These are phyloP conservation scores for Emmonsiellopsis sp. DNA, from an alignment of 2,329 filamentous ascomycete species.

Conservation along the genomic window DNA sequence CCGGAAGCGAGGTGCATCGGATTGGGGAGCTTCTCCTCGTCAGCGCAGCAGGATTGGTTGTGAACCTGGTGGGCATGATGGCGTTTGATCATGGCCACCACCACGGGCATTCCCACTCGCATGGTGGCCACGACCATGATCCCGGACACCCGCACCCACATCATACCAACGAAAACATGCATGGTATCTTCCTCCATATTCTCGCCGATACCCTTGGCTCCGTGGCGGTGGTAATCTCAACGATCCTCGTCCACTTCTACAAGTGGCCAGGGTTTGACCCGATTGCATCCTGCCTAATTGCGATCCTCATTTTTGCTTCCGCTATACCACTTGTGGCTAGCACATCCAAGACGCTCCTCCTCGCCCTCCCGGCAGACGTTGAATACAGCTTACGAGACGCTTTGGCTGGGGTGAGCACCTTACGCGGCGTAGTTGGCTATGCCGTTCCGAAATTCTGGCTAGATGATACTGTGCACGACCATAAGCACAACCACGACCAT, in stretches of 20 bases:
- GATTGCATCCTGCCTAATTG: slow-evolving; percentile 85
- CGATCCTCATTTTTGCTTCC: slow-evolving; percentile 84
- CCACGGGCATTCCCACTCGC: slow-evolving; percentile 39
- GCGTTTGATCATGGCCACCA: slow-evolving; percentile 66
- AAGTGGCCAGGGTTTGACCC: slow-evolving; percentile 94
- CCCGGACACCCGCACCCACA: slow-evolving; percentile 21
- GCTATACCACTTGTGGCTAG: slow-evolving; percentile 79
- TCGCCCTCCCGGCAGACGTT: slow-evolving; percentile 72
- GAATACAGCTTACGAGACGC: slow-evolving; percentile 85
- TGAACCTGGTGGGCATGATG: slow-evolving; percentile 87
- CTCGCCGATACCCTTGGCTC: slow-evolving; percentile 91
- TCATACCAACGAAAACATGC: slow-evolving; percentile 96
- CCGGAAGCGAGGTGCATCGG: slow-evolving; percentile 73
- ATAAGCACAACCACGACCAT: slow-evolving; percentile 21
- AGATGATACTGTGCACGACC: slow-evolving; percentile 49
- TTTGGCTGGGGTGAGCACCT: slow-evolving; percentile 68
- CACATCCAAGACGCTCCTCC: slow-evolving; percentile 70
- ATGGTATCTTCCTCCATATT: slow-evolving; percentile 92
- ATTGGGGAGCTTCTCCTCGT: slow-evolving; percentile 82
- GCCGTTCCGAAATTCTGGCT: slow-evolving; percentile 87
- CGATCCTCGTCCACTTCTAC: slow-evolving; percentile 73
- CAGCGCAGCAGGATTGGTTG: slow-evolving; percentile 72
- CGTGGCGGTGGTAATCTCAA: slow-evolving; percentile 87
- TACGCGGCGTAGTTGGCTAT: slow-evolving; percentile 79
- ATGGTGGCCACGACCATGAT: slow-evolving; percentile 33